These are phyloP conservation scores for Lichtheimia hyalospora DNA, from an alignment of 371 early-diverging fungal genomes.

Conservation along the genomic window DNA sequence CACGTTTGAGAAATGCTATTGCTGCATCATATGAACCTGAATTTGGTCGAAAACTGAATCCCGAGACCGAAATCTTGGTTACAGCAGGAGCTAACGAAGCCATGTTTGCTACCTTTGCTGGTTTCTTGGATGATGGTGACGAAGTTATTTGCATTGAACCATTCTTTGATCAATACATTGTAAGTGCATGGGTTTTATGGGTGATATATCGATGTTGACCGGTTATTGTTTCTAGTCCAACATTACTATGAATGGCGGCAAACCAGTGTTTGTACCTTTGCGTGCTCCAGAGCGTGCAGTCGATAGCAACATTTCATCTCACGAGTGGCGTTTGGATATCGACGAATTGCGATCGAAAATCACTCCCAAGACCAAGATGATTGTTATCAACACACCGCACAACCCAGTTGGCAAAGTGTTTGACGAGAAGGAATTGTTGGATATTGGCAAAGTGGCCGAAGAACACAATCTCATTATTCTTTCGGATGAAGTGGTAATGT, in stretches of 20 bases:
- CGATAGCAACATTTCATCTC: constrained; percentile 50
- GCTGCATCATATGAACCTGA: constrained; percentile 73
- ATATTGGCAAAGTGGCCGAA: constrained; percentile 77
- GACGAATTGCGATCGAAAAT: constrained; percentile 79
- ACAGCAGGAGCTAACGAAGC: constrained; percentile 95
- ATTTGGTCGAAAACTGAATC: constrained; percentile 70
- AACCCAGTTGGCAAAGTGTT: constrained; percentile 94
- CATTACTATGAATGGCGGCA: constrained; percentile 88
- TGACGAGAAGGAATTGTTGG: constrained; percentile 74
- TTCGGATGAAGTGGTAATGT: constrained; percentile 87
- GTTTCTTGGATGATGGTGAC: constrained; percentile 75
- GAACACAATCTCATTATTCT: constrained; percentile 87
- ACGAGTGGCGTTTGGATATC: constrained; percentile 87
- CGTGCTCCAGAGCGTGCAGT: constrained; percentile 55
- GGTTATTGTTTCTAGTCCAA: constrained; percentile 54
- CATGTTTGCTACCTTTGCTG: constrained; percentile 79
- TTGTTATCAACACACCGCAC: constrained; percentile 95
- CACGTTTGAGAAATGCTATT: constrained; percentile 76
- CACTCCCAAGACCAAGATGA: constrained; percentile 79
- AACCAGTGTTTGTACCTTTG: constrained; percentile 84
- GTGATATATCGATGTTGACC: neutral
- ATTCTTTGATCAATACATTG: constrained; percentile 93
- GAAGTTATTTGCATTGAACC: constrained; percentile 94
- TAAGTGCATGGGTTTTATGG: constrained; percentile 30
- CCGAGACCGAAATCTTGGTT: constrained; percentile 82